phyloP scores from a whole-genome alignment of 78 protist species.

The Dictyostelium discoideum region DNA sequence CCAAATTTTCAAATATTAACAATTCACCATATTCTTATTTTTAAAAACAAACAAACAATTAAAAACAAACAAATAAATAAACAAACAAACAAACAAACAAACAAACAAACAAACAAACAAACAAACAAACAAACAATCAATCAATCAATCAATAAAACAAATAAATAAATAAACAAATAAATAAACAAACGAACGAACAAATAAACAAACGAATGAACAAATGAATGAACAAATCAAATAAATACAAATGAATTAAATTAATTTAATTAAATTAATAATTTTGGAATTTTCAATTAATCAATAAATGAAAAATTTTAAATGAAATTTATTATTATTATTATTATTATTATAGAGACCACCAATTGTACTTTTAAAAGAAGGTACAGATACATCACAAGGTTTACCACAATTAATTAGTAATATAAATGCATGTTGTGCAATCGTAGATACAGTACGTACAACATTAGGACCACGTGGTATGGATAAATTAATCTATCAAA shows the following conservation, averaged over 20 bases:
- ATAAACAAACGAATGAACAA: too few relatives aligned
- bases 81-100: background rate
- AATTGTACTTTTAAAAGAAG: constrained; percentile 98
- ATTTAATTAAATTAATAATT: background rate
- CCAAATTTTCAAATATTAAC: background rate
- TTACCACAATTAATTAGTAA: constrained; percentile 97
- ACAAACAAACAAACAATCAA: background rate
- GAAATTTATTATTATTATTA: too few relatives aligned
- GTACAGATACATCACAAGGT: constrained; percentile 99
- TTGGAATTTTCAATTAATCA: too few relatives aligned
- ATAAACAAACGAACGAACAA: background rate
- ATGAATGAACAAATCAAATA: too few relatives aligned
- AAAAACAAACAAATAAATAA: background rate
- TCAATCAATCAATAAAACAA: background rate
- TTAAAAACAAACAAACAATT: background rate
- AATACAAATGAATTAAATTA: background rate
- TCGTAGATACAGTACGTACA: constrained; percentile 90
- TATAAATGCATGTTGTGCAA: constrained; percentile 97
- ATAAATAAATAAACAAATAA: background rate
- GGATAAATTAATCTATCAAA: constrained; percentile 95
- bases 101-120: background rate
- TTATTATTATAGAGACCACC: constrained; percentile 82
- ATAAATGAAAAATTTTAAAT: too few relatives aligned
- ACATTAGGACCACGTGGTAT: constrained; percentile 96
- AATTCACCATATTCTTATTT: background rate